Percentiles rank a stretch among this genome's conserved stretches.
These are phyloP conservation scores for Suillus plorans DNA, from an alignment of 768 basidiomycete genomes.

Conservation along the genomic window DNA sequence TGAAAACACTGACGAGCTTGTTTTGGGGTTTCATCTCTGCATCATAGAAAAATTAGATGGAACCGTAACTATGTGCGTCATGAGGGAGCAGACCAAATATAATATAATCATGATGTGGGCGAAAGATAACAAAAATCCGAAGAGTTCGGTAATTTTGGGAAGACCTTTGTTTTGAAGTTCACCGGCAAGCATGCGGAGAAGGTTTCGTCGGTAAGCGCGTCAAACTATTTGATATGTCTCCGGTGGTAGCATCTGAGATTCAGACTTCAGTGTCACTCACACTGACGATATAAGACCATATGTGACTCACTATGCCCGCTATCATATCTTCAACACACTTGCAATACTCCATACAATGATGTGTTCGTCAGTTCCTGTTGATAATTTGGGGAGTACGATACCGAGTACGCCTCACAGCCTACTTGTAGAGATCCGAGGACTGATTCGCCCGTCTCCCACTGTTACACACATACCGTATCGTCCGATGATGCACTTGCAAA, in stretches of 20 bases:
- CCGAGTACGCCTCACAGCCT: neutral
- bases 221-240: neutral
- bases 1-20: too few species aligned
- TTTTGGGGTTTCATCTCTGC: too few species aligned
- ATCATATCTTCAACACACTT: neutral
- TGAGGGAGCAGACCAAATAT: too few species aligned
- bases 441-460: too few species aligned
- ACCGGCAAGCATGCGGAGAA: too few species aligned
- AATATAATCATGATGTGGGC: too few species aligned
- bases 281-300: neutral
- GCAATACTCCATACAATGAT: neutral
- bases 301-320: neutral
- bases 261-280: neutral
- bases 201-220: neutral
- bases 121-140: too few species aligned
- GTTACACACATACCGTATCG: neutral
- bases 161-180: too few species aligned
- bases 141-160: too few species aligned
- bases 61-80: too few species aligned
- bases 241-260: neutral
- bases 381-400: neutral
- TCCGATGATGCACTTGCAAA: neutral
- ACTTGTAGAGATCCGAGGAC: too few species aligned
- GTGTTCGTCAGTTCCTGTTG: conserved; percentile 3
- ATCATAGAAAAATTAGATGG: too few species aligned